Conservation (phyloP, 2,329 filamentous ascomycete genomes). For the Domatiomyces catenatus region DNA sequence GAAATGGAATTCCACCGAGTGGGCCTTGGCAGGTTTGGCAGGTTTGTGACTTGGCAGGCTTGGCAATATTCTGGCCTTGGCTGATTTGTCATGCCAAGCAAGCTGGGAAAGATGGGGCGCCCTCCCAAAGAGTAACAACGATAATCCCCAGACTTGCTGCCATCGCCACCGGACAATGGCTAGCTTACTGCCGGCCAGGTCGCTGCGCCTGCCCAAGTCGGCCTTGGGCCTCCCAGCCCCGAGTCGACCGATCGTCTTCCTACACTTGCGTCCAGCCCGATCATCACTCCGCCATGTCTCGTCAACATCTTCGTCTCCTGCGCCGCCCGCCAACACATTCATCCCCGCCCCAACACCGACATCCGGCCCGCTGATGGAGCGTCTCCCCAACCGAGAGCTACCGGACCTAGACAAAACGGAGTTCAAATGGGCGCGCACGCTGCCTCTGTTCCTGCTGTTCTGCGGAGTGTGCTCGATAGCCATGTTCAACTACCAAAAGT, state of each 20-base stretch:
- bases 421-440: slow-evolving; percentile 49
- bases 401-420: slow-evolving; percentile 36
- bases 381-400: slow-evolving; percentile 38
- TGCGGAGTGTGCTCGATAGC: slow-evolving; percentile 58
- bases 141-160: neutral
- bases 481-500: slow-evolving; percentile 99
- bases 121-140: too few relatives aligned
- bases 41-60: too few relatives aligned
- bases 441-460: slow-evolving; percentile 65
- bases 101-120: too few relatives aligned
- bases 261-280: neutral
- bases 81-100: too few relatives aligned
- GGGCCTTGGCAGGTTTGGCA: too few relatives aligned
- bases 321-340: slow-evolving; percentile 7
- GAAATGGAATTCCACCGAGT: too few relatives aligned
- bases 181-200: neutral
- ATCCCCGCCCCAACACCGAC: slow-evolving; percentile 36
- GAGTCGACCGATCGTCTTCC: neutral
- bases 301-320: neutral
- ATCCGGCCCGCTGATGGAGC: slow-evolving; percentile 37
- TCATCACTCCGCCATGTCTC: neutral
- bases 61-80: too few relatives aligned
- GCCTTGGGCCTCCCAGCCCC: neutral
- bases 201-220: neutral
- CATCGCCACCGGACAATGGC: neutral